A percentile compares a stretch with the other conserved stretches of the same genome.
Conservation (phyloP, 768 basidiomycete genomes). For the Lentinula lateritia region DNA sequence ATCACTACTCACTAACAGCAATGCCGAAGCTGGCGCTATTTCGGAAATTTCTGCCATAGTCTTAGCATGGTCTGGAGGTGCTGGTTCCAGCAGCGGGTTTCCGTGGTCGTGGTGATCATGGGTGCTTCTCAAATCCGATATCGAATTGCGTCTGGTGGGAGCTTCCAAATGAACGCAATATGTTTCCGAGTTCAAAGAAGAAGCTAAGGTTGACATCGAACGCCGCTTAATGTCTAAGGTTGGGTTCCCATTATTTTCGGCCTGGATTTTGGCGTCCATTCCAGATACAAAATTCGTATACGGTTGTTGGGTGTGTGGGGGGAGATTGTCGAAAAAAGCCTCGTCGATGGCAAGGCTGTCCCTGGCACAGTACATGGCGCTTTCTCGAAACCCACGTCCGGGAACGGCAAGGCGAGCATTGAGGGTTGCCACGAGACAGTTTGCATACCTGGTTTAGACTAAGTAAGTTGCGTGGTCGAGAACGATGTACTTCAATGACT, state of each 20-base stretch:
- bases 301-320: not conserved
- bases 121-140: not conserved
- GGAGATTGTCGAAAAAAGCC: not conserved
- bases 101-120: not conserved
- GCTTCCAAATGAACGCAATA: not conserved
- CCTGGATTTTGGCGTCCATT: not conserved
- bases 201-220: not conserved
- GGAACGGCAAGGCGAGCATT: constrained; percentile 1
- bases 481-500: not conserved
- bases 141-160: not conserved
- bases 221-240: not conserved
- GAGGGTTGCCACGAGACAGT: constrained; percentile 6
- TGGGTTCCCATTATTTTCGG: not conserved
- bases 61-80: too few species aligned
- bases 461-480: not conserved
- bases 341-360: not conserved
- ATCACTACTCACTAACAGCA: too few species aligned
- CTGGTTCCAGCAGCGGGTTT: not conserved
- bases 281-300: not conserved
- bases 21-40: too few species aligned
- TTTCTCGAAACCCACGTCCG: constrained; percentile 1
- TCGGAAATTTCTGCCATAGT: too few species aligned
- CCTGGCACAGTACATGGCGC: not conserved
- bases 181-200: not conserved
- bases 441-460: not conserved